Evolutionary conservation across 1,139 yeast species (phyloP).

Genomic region (Eremothecium coryli): DNA sequence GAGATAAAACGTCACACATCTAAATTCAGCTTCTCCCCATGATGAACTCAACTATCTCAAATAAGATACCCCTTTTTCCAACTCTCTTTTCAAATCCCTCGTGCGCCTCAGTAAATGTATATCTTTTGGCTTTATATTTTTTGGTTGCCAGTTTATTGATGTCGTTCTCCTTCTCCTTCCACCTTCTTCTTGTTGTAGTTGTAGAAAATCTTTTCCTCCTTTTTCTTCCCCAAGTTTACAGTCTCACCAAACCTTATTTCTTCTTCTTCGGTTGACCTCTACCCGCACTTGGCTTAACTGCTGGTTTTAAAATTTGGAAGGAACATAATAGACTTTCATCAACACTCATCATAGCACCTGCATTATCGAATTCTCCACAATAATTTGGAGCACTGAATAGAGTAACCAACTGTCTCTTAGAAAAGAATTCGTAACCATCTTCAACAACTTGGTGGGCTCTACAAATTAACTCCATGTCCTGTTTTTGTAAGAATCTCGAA

Average conservation of each 20-base stretch:
- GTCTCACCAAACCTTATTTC: conserved; percentile 12
- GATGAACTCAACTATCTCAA: background rate
- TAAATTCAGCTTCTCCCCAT: background rate
- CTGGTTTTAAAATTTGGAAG: conserved; percentile 95
- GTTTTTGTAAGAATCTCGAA: conserved; percentile 85
- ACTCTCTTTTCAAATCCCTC: background rate
- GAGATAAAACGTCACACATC: too few relatives aligned
- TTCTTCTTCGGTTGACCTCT: conserved; percentile 30
- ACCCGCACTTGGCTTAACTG: conserved; percentile 54
- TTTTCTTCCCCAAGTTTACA: background rate
- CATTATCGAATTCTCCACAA: conserved; percentile 97
- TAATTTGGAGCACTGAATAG: conserved; percentile 94
- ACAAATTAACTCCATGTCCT: conserved; percentile 94
- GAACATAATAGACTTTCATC: conserved; percentile 93
- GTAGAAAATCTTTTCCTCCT: background rate
- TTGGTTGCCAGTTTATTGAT: too few relatives aligned
- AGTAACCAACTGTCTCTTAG: conserved; percentile 91
- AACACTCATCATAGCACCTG: conserved; percentile 99
- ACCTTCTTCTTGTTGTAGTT: background rate
- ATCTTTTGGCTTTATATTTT: too few relatives aligned
- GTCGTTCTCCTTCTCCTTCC: background rate
- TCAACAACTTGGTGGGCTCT: conserved; percentile 98
- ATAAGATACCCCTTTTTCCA: background rate
- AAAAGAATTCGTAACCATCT: conserved; percentile 96
- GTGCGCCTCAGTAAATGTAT: background rate